A percentile compares a stretch with the other conserved stretches of the same genome.
These are phyloP conservation scores for Penicillium arizonense DNA, from an alignment of 495 filamentous ascomycete species.

Conservation along the genomic window DNA sequence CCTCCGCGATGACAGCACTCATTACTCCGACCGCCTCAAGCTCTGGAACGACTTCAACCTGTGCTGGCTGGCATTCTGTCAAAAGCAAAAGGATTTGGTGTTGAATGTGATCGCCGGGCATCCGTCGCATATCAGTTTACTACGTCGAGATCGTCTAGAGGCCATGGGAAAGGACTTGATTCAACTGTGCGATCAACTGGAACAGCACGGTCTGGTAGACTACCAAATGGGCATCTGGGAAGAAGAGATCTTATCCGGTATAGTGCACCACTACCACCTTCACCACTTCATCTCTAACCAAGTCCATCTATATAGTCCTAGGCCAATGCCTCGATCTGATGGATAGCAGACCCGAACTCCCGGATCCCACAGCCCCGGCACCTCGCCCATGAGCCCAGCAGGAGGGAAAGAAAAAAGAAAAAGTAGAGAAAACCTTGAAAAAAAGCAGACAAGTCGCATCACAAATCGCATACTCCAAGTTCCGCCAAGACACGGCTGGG, in stretches of 20 bases:
- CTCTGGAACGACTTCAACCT: slow-evolving; percentile 95
- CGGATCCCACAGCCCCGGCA: slow-evolving; percentile 21
- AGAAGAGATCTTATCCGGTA: slow-evolving; percentile 84
- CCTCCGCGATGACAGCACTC: slow-evolving; percentile 69
- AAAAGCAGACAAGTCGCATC: neutral
- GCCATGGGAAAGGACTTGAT: slow-evolving; percentile 81
- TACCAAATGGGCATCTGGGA: slow-evolving; percentile 98
- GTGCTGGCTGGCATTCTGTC: slow-evolving; percentile 86
- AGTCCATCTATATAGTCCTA: slow-evolving; percentile 49
- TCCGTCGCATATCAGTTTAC: slow-evolving; percentile 60
- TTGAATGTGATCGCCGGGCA: slow-evolving; percentile 58
- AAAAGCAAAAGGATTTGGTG: slow-evolving; percentile 80
- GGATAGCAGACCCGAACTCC: slow-evolving; percentile 36
- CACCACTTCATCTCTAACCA: neutral
- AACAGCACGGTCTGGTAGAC: slow-evolving; percentile 88
- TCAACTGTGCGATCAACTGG: slow-evolving; percentile 78
- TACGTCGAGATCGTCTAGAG: slow-evolving; percentile 67
- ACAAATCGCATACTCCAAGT: neutral
- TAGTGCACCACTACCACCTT: slow-evolving; percentile 6
- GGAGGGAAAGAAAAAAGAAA: neutral
- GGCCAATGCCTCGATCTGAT: slow-evolving; percentile 62
- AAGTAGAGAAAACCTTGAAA: neutral
- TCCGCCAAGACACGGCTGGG: neutral
- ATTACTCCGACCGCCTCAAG: slow-evolving; percentile 68
- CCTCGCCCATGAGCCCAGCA: slow-evolving; percentile 22